Percentiles rank a stretch among this genome's conserved stretches.
Conservation (phyloP, 2,329 filamentous ascomycete genomes). For the Paecilomyces formosus region DNA sequence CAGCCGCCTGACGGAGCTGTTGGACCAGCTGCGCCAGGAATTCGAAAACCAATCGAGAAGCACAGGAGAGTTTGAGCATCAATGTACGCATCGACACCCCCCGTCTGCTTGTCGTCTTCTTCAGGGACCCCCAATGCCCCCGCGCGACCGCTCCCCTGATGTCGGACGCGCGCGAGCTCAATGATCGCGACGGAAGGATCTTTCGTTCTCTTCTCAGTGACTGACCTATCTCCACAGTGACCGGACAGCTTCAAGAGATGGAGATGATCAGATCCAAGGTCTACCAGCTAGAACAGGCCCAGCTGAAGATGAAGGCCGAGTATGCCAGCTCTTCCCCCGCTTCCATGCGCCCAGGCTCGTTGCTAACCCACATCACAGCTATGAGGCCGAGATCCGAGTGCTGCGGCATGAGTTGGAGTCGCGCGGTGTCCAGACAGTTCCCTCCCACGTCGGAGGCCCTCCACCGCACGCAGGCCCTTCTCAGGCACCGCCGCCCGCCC, state of each 20-base stretch:
- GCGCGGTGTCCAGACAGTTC: conserved; percentile 55
- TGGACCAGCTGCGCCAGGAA: conserved; percentile 84
- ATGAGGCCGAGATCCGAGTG: conserved; percentile 82
- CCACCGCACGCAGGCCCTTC: conserved; percentile 72
- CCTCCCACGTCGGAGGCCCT: conserved; percentile 64
- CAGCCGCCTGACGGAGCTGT: conserved; percentile 76
- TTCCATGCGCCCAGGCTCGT: not conserved
- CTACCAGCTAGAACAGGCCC: conserved; percentile 83
- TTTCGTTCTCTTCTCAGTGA: conserved; percentile 12
- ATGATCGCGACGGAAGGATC: conserved; percentile 9
- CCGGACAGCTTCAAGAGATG: conserved; percentile 88
- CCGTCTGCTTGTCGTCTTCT: not conserved
- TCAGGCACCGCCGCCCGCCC: conserved; percentile 74
- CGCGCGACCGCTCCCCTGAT: not conserved
- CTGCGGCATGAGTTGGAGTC: conserved; percentile 82
- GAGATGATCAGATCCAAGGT: conserved; percentile 90
- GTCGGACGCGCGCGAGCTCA: conserved; percentile 2
- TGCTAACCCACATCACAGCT: conserved; percentile 47
- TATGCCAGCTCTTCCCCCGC: conserved; percentile 40
- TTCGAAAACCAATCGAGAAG: conserved; percentile 79
- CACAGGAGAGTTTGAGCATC: conserved; percentile 82
- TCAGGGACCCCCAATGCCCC: not conserved
- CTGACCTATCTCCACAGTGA: conserved; percentile 52
- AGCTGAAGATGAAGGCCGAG: conserved; percentile 86
- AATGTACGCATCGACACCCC: conserved; percentile 59